Percentiles rank a stretch among this genome's conserved stretches.
Conservation (phyloP, 345 rosid genomes). For the Aurinia saxatilis region DNA sequence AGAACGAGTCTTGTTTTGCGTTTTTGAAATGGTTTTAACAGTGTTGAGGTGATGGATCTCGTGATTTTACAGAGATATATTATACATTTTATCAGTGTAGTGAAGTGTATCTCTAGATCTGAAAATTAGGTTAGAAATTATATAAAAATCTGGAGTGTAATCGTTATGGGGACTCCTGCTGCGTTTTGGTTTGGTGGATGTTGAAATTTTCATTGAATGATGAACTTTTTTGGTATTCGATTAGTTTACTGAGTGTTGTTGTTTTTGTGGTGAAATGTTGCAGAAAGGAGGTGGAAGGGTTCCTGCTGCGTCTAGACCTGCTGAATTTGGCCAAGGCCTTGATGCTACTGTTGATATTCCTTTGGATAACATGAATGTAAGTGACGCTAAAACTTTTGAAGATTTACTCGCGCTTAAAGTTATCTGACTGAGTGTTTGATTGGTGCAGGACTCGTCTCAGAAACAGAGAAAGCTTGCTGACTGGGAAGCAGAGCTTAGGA, state of each 20-base stretch:
- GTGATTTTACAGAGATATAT: too few relatives aligned
- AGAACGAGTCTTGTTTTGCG: neutral
- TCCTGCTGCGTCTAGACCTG: constrained; percentile 52
- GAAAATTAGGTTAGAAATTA: neutral
- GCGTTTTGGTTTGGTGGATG: too few relatives aligned
- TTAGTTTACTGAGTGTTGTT: neutral
- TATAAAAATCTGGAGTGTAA: neutral
- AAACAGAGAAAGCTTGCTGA: constrained; percentile 72
- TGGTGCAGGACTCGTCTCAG: constrained; percentile 54
- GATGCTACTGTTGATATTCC: constrained; percentile 94
- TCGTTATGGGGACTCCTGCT: too few relatives aligned
- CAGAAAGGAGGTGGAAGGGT: constrained; percentile 70
- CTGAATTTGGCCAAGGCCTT: constrained; percentile 56
- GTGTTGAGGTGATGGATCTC: constrained; percentile 14
- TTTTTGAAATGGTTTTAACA: neutral
- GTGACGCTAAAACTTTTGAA: neutral
- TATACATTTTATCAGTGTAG: too few relatives aligned
- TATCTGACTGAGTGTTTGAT: constrained; percentile 11
- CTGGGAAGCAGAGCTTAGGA: constrained; percentile 93
- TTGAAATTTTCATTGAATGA: neutral
- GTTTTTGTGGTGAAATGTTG: neutral
- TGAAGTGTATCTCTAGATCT: constrained; percentile 15
- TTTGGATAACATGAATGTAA: constrained; percentile 69
- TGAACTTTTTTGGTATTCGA: neutral
- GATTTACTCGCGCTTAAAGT: neutral